Percentiles rank a stretch among this genome's conserved stretches.
Evolutionary conservation across 176 grass and related monocot species (phyloP).

Genomic region (Metroxylon sagu): DNA sequence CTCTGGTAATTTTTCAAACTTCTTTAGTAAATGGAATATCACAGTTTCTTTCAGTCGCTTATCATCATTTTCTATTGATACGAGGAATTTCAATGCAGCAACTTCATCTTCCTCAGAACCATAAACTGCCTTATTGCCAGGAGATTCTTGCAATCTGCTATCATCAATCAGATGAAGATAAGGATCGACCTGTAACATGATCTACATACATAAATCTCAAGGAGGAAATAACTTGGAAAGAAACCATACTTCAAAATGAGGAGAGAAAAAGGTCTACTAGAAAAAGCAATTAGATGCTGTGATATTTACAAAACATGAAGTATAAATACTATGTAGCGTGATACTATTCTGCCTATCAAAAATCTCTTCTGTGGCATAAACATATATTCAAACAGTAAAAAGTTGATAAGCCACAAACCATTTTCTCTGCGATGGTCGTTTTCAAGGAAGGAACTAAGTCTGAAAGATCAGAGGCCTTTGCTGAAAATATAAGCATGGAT

Average conservation of each 20-base stretch:
- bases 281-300: too few species aligned
- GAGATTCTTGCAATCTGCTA: slow-evolving; percentile 34
- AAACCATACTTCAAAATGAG: too few species aligned
- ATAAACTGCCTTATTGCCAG: slow-evolving; percentile 33
- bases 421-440: slow-evolving; percentile 32
- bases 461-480: slow-evolving; percentile 46
- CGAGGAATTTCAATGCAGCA: slow-evolving; percentile 64
- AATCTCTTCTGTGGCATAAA: neutral
- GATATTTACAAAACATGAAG: too few species aligned
- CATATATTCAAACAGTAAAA: slow-evolving; percentile 5
- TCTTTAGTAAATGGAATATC: slow-evolving; percentile 48
- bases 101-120: slow-evolving; percentile 80
- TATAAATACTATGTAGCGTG: too few species aligned
- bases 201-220: slow-evolving; percentile 9
- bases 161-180: slow-evolving; percentile 69
- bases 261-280: too few species aligned
- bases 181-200: slow-evolving; percentile 63
- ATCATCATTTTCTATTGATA: slow-evolving; percentile 50
- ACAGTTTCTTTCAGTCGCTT: slow-evolving; percentile 57
- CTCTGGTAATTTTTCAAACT: slow-evolving; percentile 62
- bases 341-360: too few species aligned
- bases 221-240: neutral
- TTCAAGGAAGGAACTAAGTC: slow-evolving; percentile 47
- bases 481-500: slow-evolving; percentile 81
- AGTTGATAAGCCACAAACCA: slow-evolving; percentile 53